Percentiles rank a stretch among this genome's conserved stretches.
phyloP scores from a whole-genome alignment of 164 flowering plant species.

The Euptelea pleiosperma region DNA sequence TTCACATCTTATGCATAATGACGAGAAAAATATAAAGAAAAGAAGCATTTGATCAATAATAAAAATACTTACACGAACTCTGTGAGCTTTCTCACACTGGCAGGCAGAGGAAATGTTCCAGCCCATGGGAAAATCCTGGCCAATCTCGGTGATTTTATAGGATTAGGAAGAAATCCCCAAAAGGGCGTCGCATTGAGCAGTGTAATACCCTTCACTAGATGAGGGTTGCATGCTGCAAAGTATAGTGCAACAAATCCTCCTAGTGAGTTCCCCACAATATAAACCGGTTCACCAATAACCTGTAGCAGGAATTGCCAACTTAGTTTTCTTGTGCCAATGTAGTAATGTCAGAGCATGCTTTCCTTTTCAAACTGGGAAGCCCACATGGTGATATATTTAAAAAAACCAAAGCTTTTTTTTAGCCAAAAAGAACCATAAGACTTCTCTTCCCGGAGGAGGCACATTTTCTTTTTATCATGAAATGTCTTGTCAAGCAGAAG shows the following conservation, averaged over 20 bases:
- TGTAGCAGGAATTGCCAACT: slow-evolving; percentile 25
- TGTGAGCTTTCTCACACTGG: slow-evolving; percentile 54
- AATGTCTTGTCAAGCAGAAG: too few relatives aligned
- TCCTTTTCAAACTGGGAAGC: not conserved
- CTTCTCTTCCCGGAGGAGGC: too few relatives aligned
- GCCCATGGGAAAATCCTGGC: slow-evolving; percentile 83
- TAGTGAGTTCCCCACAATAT: slow-evolving; percentile 88
- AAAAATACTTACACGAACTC: slow-evolving; percentile 57
- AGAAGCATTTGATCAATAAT: not conserved
- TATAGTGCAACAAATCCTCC: slow-evolving; percentile 91
- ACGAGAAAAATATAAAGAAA: too few relatives aligned
- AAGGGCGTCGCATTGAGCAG: slow-evolving; percentile 96
- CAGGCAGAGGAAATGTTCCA: slow-evolving; percentile 91
- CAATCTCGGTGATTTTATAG: slow-evolving; percentile 62
- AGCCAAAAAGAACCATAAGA: too few relatives aligned
- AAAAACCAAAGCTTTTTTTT: too few relatives aligned
- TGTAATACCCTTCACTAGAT: slow-evolving; percentile 84
- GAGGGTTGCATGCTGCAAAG: slow-evolving; percentile 82
- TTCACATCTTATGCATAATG: too few relatives aligned
- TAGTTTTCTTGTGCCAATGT: slow-evolving; percentile 1
- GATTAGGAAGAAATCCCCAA: slow-evolving; percentile 97
- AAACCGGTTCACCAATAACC: slow-evolving; percentile 97
- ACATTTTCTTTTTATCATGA: too few relatives aligned
- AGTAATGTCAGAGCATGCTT: not conserved
- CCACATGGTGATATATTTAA: not conserved